Evolutionary conservation across 2,329 filamentous ascomycete genomes (phyloP).

Genomic region (Pseudogymnoascus sp.): DNA sequence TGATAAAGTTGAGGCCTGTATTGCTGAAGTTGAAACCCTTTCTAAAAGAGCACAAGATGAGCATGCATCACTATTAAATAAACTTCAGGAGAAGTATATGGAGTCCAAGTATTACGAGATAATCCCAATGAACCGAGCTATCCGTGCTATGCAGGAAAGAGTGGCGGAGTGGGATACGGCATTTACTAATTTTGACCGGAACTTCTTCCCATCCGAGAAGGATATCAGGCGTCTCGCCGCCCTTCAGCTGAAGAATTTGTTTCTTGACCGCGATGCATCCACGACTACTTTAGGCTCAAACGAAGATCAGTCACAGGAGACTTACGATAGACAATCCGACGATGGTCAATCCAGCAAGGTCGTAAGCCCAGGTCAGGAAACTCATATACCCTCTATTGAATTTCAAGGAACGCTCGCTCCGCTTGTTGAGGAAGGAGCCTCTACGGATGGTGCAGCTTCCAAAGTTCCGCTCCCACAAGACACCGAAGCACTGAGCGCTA

Average conservation of each 20-base stretch:
- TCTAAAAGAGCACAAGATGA: constrained; percentile 77
- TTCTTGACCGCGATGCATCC: constrained; percentile 74
- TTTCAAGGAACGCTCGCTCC: background rate
- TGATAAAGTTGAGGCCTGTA: constrained; percentile 77
- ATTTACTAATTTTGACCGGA: constrained; percentile 83
- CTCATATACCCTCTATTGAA: background rate
- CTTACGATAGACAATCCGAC: constrained; percentile 36
- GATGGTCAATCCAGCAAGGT: constrained; percentile 12
- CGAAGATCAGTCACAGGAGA: constrained; percentile 51
- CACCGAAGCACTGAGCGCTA: background rate
- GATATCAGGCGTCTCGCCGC: constrained; percentile 89
- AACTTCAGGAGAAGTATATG: constrained; percentile 85
- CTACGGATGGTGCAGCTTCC: background rate
- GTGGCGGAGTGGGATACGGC: constrained; percentile 87
- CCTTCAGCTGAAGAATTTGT: constrained; percentile 88
- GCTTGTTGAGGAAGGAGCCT: background rate
- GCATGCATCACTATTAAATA: constrained; percentile 61
- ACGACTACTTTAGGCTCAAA: constrained; percentile 63
- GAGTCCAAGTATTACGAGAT: constrained; percentile 94
- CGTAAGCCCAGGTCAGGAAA: background rate
- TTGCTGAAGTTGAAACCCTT: constrained; percentile 69
- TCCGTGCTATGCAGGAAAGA: constrained; percentile 86
- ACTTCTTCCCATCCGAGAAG: constrained; percentile 90
- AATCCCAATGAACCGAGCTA: constrained; percentile 81
- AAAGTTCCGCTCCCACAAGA: background rate